Evolutionary conservation across 106 monocot species (phyloP).

Genomic region (Amphibolis antarctica): DNA sequence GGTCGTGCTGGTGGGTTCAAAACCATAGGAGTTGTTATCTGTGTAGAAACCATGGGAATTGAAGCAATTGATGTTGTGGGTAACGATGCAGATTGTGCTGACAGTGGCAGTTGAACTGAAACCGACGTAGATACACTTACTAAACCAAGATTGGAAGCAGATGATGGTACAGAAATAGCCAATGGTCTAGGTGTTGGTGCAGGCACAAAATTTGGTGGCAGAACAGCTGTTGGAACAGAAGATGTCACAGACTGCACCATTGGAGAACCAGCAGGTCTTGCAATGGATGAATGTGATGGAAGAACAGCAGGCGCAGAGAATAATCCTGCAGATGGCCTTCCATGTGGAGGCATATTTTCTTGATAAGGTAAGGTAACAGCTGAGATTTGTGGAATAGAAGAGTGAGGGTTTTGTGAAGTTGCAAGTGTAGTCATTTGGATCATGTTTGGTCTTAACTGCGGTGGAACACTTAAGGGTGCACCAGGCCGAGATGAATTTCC

Average conservation of each 20-base stretch:
- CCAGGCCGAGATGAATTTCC: conserved; percentile 13
- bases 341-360: conserved; percentile 17
- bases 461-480: conserved; percentile 6
- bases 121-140: conserved; percentile 6
- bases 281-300: conserved; percentile 13
- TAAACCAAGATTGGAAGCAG: conserved; percentile 1
- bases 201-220: conserved; percentile 7
- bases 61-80: conserved; percentile 12
- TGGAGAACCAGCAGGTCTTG: conserved; percentile 7
- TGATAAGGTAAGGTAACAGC: conserved; percentile 10
- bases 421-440: conserved; percentile 9
- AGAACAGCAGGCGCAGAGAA: conserved; percentile 8
- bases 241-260: conserved; percentile 6
- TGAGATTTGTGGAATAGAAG: not conserved
- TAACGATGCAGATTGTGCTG: conserved; percentile 7
- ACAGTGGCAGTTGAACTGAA: conserved; percentile 14
- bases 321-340: conserved; percentile 6
- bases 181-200: conserved; percentile 10
- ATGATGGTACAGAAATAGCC: not conserved
- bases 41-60: conserved; percentile 5
- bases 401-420: conserved; percentile 5
- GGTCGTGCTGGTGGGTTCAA: conserved; percentile 12
- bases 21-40: conserved; percentile 4
- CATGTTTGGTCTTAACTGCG: conserved; percentile 11
- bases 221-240: conserved; percentile 5